Evolutionary conservation across 225 moss, liverwort and hornwort species (phyloP), one percentile per base, ranked within the genome.

Genomic region (Polytrichum commune): DNA sequence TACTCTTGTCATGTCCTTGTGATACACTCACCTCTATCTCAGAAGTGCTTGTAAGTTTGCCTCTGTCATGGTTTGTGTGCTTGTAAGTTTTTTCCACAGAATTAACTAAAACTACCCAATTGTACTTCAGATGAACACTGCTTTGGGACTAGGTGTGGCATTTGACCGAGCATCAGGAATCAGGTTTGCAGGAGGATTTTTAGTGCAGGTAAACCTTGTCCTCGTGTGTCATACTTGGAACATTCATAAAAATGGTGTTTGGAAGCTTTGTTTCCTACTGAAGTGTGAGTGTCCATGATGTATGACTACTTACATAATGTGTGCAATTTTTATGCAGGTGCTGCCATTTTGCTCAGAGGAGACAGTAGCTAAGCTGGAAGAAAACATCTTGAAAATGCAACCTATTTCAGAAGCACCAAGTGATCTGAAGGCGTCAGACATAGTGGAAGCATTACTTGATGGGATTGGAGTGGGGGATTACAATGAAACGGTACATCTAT

Each of bases 311-410:
- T 10, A 46, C 46, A 13, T 13, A 46, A 3, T 46, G 16, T 13
- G 10, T 46, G 16, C 46, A 46, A 46, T 13, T 46, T 46, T 29
- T 16, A 72, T 83, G 85, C 91, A 98, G 97, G 86, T 98, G 83
- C 82, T 98, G 70, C 97, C 97, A 70, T 98, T 98, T 67, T 98
- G 97, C 81, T 98, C 97, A 76, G 92, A 95, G 46, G 90, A 95
- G 67, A 95, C 97, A 10, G 73, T 98, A 74, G 61, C 69, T 69
- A 89, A 83, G 55, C 73, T 98, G 54, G 92, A 98, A 87, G 75
- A 84, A 65, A 98, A 98, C 30, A 95, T 98, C 20, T 56, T 89
- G 70, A 91, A 81, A 61, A 95, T 98, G 94, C 91, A 81, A 30
- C 84, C 95, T 28, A 73, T 98, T 55, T 92, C 97, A 54, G 97